Percentiles rank a stretch among this genome's conserved stretches.
These are phyloP conservation scores for Phylloporus sp. DNA, from an alignment of 1,284 basidiomycete species.

Conservation along the genomic window DNA sequence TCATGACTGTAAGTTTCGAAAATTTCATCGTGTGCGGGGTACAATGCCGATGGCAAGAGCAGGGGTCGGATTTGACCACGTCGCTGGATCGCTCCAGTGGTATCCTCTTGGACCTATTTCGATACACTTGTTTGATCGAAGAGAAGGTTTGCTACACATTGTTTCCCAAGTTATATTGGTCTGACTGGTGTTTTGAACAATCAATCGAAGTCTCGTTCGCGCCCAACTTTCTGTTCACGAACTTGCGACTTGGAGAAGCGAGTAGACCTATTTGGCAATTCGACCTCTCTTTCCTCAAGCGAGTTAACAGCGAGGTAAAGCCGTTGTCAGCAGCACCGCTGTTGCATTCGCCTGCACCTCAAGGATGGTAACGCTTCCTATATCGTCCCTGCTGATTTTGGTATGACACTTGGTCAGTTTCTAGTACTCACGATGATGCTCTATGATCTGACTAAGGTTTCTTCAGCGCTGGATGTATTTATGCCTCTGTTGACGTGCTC, in stretches of 20 bases:
- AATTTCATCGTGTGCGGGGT: too few species aligned
- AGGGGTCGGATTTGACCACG: too few species aligned
- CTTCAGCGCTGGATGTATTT: conserved; percentile 48
- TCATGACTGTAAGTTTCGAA: too few species aligned
- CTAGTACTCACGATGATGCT: too few species aligned
- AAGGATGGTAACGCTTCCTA: conserved; percentile 38
- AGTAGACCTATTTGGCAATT: conserved; percentile 33
- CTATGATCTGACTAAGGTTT: background rate
- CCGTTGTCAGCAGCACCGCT: conserved; percentile 47
- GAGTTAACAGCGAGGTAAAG: conserved; percentile 50
- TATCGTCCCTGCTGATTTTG: conserved; percentile 43
- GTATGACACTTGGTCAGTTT: conserved; percentile 40
- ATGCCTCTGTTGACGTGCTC: conserved; percentile 32
- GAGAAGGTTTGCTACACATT: conserved; percentile 6
- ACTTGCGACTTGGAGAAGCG: conserved; percentile 43
- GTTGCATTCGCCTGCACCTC: conserved; percentile 42
- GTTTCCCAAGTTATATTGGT: background rate
- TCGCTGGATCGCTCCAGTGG: too few species aligned
- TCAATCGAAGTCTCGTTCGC: conserved; percentile 45
- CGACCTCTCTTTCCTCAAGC: conserved; percentile 31
- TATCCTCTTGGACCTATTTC: too few species aligned
- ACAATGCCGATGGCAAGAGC: too few species aligned
- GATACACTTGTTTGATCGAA: too few species aligned
- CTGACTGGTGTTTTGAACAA: conserved; percentile 12
- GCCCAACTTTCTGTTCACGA: conserved; percentile 53